Percentiles rank a stretch among this genome's conserved stretches.
Conservation (phyloP, 2,329 filamentous ascomycete species). For the Aspergillus nomiae region DNA sequence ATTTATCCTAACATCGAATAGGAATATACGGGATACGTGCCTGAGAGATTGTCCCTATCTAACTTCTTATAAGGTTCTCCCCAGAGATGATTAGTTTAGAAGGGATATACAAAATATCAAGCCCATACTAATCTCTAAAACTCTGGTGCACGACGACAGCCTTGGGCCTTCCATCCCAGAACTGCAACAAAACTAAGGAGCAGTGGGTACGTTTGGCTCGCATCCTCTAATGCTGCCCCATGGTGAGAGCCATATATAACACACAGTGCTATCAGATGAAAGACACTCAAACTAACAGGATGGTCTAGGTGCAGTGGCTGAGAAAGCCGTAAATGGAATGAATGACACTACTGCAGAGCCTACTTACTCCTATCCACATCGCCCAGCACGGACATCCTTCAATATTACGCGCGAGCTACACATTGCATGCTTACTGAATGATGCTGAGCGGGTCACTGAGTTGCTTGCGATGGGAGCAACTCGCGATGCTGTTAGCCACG, state of each 20-base stretch:
- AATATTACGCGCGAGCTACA: conserved; percentile 9
- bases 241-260: background rate
- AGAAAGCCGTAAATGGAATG: background rate
- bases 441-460: conserved; percentile 7
- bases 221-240: background rate
- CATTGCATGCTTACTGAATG: conserved; percentile 10
- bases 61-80: background rate
- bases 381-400: background rate
- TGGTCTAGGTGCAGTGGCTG: background rate
- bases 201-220: background rate
- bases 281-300: background rate
- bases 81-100: background rate
- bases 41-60: background rate
- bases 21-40: background rate
- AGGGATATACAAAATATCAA: background rate
- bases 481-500: conserved; percentile 7
- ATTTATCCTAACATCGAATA: background rate
- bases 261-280: background rate
- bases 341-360: background rate
- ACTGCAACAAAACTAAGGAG: background rate
- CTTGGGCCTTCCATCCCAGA: background rate
- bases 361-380: background rate
- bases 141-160: background rate
- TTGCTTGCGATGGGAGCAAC: conserved; percentile 14
- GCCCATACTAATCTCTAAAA: background rate